phyloP scores from a whole-genome alignment of 345 rosid species.

The Gossypium sturtianum region DNA sequence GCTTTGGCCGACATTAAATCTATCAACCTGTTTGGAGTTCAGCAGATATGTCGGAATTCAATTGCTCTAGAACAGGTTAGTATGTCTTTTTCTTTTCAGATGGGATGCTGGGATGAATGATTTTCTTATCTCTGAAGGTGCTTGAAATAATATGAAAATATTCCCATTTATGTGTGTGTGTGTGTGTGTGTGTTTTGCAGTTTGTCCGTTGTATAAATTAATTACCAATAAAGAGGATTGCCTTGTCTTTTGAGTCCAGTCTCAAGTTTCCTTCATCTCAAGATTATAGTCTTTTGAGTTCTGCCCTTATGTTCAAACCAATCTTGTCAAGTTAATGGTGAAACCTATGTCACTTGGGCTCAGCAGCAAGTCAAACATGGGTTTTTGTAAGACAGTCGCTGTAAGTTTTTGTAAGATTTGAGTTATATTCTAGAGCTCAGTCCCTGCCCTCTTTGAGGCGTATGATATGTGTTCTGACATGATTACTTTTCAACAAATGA shows the following conservation, averaged over 20 bases:
- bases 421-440: background rate
- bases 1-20: conserved; percentile 80
- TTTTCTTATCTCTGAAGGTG: background rate
- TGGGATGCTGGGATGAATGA: background rate
- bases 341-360: background rate
- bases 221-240: background rate
- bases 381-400: background rate
- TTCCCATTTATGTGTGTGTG: background rate
- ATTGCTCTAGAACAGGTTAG: conserved; percentile 94
- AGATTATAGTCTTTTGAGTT: background rate
- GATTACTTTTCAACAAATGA: background rate
- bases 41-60: conserved; percentile 93
- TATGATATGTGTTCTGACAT: background rate
- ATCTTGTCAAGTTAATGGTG: background rate
- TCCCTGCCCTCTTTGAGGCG: background rate
- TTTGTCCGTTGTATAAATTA: background rate
- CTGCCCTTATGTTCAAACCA: background rate
- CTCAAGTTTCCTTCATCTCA: background rate
- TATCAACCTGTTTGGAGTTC: conserved; percentile 96
- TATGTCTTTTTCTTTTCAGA: background rate
- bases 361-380: background rate
- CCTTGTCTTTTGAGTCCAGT: background rate
- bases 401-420: background rate
- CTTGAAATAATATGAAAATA: background rate
- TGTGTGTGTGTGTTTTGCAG: background rate